Evolutionary conservation across 495 filamentous ascomycete species (phyloP), one percentile per base, ranked within the genome.

Genomic region (Tuber aestivum): DNA sequence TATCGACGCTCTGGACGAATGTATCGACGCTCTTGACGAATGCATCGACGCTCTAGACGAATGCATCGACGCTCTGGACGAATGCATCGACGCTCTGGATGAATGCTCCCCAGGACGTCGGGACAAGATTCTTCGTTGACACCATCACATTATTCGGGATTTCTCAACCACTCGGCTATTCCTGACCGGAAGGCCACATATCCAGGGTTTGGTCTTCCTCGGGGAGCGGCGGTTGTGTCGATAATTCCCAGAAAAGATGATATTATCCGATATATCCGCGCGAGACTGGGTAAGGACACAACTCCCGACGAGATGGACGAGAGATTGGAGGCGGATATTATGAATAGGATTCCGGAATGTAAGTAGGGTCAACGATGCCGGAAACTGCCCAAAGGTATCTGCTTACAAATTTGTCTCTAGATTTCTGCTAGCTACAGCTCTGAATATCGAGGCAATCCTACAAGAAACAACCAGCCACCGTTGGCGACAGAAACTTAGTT

Each of bases 391-490:
- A 18, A 65, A 27, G 27, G 56, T 14, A 20, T 20, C 3, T 65
- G 56, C 56, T 65, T 32, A 65, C 56, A 8, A 65, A 35, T 35
- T 0, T 14, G 7, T 65, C 12, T 32, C 56, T 20, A 65, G 56
- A 65, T 35, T 65, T 65, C 56, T 65, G 56, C 56, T 32, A 35
- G 27, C 14, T 35, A 12, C 8, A 16, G 14, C 56, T 18, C 56
- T 32, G n/a, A 18, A 65, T 35, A 65, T 65, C 56, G 56, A 65
- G 27, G 56, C 56, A 65, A 65, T 65, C 56, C 56, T 65, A 32
- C 56, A 65, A 65, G 56, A 32, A 65, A 65, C n/a, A 56, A 56
- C 50, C 50, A 56, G 50, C 50, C 50, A 56, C 27, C 50, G 50
- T 56, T 2, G 50, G 50, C 8, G 44, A 45, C 41, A 45, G 16